Evolutionary conservation across 345 rosid genomes (phyloP).

Genomic region (Melaleuca quinquenervia): DNA sequence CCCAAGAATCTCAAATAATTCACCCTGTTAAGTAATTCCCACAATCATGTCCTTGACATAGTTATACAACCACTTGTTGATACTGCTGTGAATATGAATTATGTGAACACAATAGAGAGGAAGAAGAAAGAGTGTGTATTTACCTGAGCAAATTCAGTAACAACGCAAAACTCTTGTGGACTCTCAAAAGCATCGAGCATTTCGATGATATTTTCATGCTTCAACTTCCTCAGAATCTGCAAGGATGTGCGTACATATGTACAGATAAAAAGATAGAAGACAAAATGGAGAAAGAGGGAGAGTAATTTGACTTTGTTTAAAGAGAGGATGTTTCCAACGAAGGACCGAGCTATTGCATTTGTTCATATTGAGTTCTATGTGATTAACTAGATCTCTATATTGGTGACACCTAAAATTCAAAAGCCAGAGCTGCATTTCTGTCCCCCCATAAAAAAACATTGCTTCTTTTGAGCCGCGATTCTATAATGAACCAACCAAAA

Average conservation of each 20-base stretch:
- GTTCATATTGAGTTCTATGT: neutral
- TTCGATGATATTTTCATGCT: slow-evolving; percentile 87
- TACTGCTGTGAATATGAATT: neutral
- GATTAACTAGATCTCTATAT: neutral
- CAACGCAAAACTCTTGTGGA: slow-evolving; percentile 91
- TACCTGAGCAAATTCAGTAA: slow-evolving; percentile 97
- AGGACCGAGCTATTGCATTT: neutral
- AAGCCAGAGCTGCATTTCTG: neutral
- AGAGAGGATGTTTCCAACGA: neutral
- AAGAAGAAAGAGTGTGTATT: neutral
- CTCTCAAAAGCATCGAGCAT: slow-evolving; percentile 98
- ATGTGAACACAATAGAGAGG: neutral
- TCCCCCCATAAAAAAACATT: neutral
- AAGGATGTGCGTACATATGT: neutral
- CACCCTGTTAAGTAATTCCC: slow-evolving; percentile 44
- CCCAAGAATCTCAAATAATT: slow-evolving; percentile 89
- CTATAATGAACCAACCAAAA: neutral
- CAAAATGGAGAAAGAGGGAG: neutral
- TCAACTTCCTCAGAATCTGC: slow-evolving; percentile 88
- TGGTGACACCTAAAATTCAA: neutral
- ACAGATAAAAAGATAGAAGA: neutral
- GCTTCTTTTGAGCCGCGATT: neutral
- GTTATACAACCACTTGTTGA: neutral
- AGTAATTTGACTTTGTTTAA: neutral
- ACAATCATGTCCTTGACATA: neutral